Percentiles rank a stretch among this genome's conserved stretches.
Conservation (phyloP, 768 basidiomycete species). For the Tubosaeta sp. region DNA sequence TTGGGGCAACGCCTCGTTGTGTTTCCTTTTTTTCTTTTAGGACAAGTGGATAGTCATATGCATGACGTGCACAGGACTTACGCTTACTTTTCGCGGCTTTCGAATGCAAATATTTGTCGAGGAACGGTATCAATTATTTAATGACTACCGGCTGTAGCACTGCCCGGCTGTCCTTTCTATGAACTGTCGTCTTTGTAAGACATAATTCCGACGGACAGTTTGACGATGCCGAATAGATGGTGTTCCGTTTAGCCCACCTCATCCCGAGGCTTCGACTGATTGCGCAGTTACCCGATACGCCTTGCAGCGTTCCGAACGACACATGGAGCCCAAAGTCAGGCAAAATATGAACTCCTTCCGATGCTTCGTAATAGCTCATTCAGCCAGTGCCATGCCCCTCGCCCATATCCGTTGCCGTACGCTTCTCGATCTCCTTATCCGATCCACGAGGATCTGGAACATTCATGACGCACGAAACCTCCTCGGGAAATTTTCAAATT, state of each 20-base stretch:
- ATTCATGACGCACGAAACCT: constrained; percentile 27
- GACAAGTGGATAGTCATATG: not conserved
- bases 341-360: constrained; percentile 38
- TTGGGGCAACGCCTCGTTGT: constrained; percentile 12
- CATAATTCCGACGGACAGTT: constrained; percentile 6
- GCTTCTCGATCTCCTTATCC: constrained; percentile 26
- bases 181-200: constrained; percentile 6
- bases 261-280: constrained; percentile 34
- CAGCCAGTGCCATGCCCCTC: constrained; percentile 18
- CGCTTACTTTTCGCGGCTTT: not conserved
- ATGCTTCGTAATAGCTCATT: constrained; percentile 25
- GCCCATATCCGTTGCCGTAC: constrained; percentile 32
- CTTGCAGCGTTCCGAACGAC: constrained; percentile 41
- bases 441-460: constrained; percentile 33
- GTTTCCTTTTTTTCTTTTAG: constrained; percentile 1
- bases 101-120: constrained; percentile 11
- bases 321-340: constrained; percentile 48
- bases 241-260: constrained; percentile 17
- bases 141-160: constrained; percentile 15
- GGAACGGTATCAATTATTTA: constrained; percentile 4
- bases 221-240: constrained; percentile 16
- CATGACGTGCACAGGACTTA: constrained; percentile 4
- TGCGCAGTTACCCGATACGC: constrained; percentile 42
- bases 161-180: constrained; percentile 11
- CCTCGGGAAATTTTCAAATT: constrained; percentile 32